Evolutionary conservation across 73 alveolate genomes (phyloP), one percentile per base, ranked within the genome.

Genomic region (Blepharisma stoltei): DNA sequence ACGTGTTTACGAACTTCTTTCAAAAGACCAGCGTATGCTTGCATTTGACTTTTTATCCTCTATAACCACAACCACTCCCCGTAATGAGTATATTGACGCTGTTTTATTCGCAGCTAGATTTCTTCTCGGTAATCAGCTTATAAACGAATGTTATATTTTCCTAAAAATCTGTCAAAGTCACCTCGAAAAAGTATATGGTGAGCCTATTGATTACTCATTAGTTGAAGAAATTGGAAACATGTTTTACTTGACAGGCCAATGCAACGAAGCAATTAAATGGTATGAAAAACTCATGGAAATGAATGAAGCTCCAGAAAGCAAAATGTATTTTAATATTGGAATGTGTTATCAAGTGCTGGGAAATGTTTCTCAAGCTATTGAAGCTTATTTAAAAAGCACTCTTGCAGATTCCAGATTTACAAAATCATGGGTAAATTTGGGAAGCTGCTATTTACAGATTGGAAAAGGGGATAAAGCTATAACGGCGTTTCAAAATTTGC

Each of bases 21-120:
- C 73, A 14, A 14, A 60, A 60, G 73, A 60, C 5, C 2, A 20
- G 46, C 38, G 73, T 14, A 60, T 60, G 18, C 46, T 14, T 20
- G 73, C 73, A 14, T 60, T 60, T 60, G 73, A 60, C 46, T n/a
- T 25, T 20, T 25, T 60, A 25, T 14, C 73, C 14, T 1, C 14
- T 20, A 14, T 60, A 25, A 14, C 37, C 18, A 2, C 37, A 60
- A 47, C 18, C 14, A 38, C 23, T 8, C 11, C 37, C 14, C 14
- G 14, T 2, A 25, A 60, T 14, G 73, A 60, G 18, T 60, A 60
- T 25, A 60, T 60, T 25, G 73, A 60, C 4, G 73, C 73, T 14
- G 73, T 60, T 14, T 60, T 60, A 60, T 60, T 14, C 73, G 73
- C 73, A 20, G 73, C 48, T 1, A n/a, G 73, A 2, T 60, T 60